Conservation (phyloP, 768 basidiomycete species). For the Naematelia aurantialba region DNA sequence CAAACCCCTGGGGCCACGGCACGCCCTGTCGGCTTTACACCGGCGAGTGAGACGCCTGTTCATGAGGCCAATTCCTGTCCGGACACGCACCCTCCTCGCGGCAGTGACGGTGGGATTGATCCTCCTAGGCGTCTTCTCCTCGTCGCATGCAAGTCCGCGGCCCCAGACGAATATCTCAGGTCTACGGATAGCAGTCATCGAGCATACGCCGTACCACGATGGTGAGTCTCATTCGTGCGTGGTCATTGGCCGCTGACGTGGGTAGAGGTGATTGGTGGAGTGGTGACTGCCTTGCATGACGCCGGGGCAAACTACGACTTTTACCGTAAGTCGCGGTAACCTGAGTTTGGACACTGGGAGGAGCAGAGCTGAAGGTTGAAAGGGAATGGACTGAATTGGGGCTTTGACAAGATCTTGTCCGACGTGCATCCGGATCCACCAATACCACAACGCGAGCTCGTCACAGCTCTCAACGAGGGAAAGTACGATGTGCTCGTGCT, state of each 20-base stretch:
- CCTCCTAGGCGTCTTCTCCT: not conserved
- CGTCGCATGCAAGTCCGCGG: not conserved
- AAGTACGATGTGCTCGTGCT: not conserved
- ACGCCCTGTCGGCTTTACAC: no score
- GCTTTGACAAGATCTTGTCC: not conserved
- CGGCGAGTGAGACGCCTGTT: not conserved
- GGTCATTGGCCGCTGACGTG: not conserved
- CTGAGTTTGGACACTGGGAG: not conserved
- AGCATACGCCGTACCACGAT: not conserved
- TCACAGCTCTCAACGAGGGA: not conserved
- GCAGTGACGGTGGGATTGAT: not conserved
- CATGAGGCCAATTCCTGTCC: not conserved
- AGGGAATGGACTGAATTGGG: not conserved
- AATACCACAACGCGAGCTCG: not conserved
- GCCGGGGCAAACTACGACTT: not conserved
- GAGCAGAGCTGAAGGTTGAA: not conserved
- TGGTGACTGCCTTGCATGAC: not conserved
- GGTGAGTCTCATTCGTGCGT: not conserved
- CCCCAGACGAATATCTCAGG: not conserved
- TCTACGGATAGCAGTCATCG: not conserved
- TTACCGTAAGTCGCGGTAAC: not conserved
- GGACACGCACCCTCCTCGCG: not conserved
- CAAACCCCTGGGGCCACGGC: not conserved
- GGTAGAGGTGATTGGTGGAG: not conserved
- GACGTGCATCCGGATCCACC: not conserved